Conservation (phyloP, 192 early-diverging fungal species). For the Endogone sp. region DNA sequence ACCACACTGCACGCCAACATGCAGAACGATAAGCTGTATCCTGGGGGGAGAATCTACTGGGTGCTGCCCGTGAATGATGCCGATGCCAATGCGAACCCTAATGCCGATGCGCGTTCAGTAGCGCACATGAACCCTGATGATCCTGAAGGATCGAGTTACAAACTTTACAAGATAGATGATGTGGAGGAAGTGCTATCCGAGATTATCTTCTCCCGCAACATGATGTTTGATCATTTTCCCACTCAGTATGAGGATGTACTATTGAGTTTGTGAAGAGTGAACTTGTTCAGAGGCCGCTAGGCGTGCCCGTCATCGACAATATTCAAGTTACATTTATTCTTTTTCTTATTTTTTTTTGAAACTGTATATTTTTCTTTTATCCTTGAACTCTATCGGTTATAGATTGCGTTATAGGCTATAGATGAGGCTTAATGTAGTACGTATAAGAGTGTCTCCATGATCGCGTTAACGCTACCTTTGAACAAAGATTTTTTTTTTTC, state of each 20-base stretch:
- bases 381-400: too few relatives aligned
- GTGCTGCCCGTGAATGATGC: constrained; percentile 18
- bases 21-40: constrained; percentile 28
- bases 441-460: too few relatives aligned
- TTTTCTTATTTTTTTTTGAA: background rate
- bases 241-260: constrained; percentile 7
- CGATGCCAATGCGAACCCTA: background rate
- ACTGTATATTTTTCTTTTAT: too few relatives aligned
- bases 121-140: background rate
- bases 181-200: background rate
- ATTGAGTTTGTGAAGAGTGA: background rate
- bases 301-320: background rate
- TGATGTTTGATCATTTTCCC: constrained; percentile 13
- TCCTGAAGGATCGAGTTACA: background rate
- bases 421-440: too few relatives aligned
- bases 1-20: constrained; percentile 4
- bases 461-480: too few relatives aligned
- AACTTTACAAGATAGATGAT: constrained; percentile 8
- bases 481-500: too few relatives aligned
- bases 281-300: background rate
- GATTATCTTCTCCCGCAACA: constrained; percentile 7
- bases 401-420: too few relatives aligned
- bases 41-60: constrained; percentile 43
- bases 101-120: background rate
- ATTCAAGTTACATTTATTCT: background rate